Base-by-base conservation (phyloP, 2,329 filamentous ascomycete genomes). In the Penicillium sp. region DNA sequence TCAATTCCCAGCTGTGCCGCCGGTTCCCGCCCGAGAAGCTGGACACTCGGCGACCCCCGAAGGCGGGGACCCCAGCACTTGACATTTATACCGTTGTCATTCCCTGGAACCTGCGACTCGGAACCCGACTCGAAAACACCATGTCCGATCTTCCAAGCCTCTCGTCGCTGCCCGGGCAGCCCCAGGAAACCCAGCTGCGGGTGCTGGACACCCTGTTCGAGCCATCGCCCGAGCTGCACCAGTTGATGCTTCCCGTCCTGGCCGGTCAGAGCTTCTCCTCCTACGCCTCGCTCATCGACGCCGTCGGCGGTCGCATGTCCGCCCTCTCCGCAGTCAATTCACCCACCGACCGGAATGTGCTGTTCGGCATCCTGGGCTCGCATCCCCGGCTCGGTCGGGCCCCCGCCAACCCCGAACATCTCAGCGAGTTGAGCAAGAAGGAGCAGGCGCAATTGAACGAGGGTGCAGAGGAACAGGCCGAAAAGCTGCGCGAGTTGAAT, bases 141-240 rank as follows among this genome's bases (percentile, higher is more conserved):
- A 69, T 67, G 65, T 44, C 61, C 44, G 49, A 52, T 25, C 78
- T 94, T 6, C 88, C 88, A 11, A 68, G 79, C 25, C 76, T 86
- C 62, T 67, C 76, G 41, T 72, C 74, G 13, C 75, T 95, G 35
- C 74, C 79, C 24, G 72, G 74, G 42, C 79, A 86, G 44, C 67
- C 84, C 16, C 78, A 82, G 27, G 63, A 76, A 25, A 74, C 80
- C 18, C 80, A 88, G 35, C 60, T 70, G 44, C 62, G 61, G 40
- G 62, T 85, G 44, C 81, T 96, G 44, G 89, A 95, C 72, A 79
- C 85, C 3, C 85, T 96, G 53, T 96, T 96, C 72, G 92, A 96
- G 69, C 89, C 89, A 14, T 91, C 87, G 48, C 76, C 81, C 0
- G 82, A 86, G 45, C 83, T 96, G 1, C 90, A 92, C 70, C 77